These are phyloP conservation scores for Eucalyptus pumila DNA, from an alignment of 345 rosid species.

Conservation along the genomic window DNA sequence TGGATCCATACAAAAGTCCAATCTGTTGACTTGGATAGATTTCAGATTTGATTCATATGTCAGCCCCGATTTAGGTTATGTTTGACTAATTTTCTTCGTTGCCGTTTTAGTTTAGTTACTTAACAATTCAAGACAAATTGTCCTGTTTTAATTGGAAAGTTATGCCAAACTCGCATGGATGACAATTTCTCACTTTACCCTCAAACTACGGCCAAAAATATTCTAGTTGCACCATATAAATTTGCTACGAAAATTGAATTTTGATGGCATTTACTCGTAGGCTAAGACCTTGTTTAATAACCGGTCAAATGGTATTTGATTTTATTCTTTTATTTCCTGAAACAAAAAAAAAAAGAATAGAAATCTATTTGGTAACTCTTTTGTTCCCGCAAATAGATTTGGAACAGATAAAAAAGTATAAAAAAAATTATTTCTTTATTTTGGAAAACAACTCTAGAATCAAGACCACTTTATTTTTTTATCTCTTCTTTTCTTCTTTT, in stretches of 20 bases:
- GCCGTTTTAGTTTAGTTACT: not conserved
- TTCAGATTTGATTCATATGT: not conserved
- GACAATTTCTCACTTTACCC: not conserved
- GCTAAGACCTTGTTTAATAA: not conserved
- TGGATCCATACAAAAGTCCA: not conserved
- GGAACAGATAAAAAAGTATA: fast-evolving
- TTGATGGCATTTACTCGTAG: not conserved
- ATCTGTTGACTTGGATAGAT: not conserved
- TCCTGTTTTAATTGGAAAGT: not conserved
- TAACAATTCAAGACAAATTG: not conserved
- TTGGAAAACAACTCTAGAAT: fast-evolving
- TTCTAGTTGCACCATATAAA: not conserved
- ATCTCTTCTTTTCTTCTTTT: too few relatives aligned
- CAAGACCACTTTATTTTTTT: too few relatives aligned
- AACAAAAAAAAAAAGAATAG: too few relatives aligned
- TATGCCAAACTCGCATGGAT: not conserved
- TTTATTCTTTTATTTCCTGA: too few relatives aligned
- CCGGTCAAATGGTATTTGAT: fast-evolving
- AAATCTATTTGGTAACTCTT: too few relatives aligned
- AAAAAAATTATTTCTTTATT: too few relatives aligned
- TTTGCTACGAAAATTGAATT: not conserved
- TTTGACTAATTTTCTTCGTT: not conserved
- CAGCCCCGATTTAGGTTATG: not conserved
- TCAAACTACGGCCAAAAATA: not conserved
- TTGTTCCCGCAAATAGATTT: fast-evolving